Evolutionary conservation across 257 asterid genomes (phyloP).

Genomic region (Orobanche coerulescens): DNA sequence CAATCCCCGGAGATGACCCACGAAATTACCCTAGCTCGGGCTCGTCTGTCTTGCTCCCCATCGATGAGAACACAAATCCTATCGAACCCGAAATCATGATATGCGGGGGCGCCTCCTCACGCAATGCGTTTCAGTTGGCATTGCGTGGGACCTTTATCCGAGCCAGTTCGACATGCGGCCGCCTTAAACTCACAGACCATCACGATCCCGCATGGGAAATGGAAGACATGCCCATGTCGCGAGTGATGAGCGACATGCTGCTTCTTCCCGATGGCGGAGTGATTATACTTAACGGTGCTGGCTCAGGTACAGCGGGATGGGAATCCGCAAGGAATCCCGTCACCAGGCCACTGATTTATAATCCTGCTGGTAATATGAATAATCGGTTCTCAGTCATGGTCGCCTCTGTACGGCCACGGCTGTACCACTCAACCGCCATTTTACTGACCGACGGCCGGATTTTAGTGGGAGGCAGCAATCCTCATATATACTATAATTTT

Average conservation of each 20-base stretch:
- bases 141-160: slow-evolving; percentile 25
- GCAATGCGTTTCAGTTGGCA: slow-evolving; percentile 24
- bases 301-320: slow-evolving; percentile 60
- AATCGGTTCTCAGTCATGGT: slow-evolving; percentile 33
- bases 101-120: slow-evolving; percentile 60
- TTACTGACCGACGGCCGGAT: slow-evolving; percentile 49
- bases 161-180: slow-evolving; percentile 47
- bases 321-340: slow-evolving; percentile 41
- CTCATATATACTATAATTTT: slow-evolving; percentile 50
- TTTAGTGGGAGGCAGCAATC: slow-evolving; percentile 63
- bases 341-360: slow-evolving; percentile 44
- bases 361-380: background rate
- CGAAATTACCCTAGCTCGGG: slow-evolving; percentile 75
- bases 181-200: slow-evolving; percentile 31
- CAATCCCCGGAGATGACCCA: slow-evolving; percentile 38
- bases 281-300: slow-evolving; percentile 53
- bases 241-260: slow-evolving; percentile 72
- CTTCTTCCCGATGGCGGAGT: slow-evolving; percentile 49
- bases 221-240: slow-evolving; percentile 55
- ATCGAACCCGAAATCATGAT: slow-evolving; percentile 41
- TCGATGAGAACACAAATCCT: slow-evolving; percentile 31
- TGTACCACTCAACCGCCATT: slow-evolving; percentile 61
- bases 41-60: slow-evolving; percentile 55
- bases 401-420: slow-evolving; percentile 36
- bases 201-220: slow-evolving; percentile 37